Evolutionary conservation across 2,329 filamentous ascomycete species (phyloP).

Genomic region (Lojkania enalia): DNA sequence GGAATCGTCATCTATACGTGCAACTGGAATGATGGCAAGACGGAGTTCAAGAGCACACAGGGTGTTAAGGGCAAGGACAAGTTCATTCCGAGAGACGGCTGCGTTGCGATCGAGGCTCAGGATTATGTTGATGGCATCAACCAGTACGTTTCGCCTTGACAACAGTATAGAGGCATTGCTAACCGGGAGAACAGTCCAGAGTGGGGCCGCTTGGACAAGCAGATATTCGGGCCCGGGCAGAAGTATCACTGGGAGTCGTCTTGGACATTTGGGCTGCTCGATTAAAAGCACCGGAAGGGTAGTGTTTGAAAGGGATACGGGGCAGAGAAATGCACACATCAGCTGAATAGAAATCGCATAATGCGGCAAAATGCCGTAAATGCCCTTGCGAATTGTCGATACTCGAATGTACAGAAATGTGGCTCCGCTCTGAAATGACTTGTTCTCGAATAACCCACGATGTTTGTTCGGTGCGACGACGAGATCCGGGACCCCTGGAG

Average conservation of each 20-base stretch:
- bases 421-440: too few species aligned
- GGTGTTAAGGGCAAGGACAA: constrained; percentile 33
- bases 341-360: too few species aligned
- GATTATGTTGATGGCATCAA: constrained; percentile 42
- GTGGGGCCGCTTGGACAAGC: constrained; percentile 37
- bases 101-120: constrained; percentile 40
- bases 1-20: constrained; percentile 40
- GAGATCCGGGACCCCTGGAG: too few species aligned
- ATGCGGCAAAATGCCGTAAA: too few species aligned
- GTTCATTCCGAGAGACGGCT: constrained; percentile 38
- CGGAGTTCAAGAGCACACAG: constrained; percentile 40
- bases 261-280: constrained; percentile 36
- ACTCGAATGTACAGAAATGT: too few species aligned
- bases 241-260: constrained; percentile 40
- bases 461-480: too few species aligned
- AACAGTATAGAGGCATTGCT: constrained; percentile 15
- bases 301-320: too few species aligned
- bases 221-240: constrained; percentile 35
- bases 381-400: too few species aligned
- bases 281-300: too few species aligned
- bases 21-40: constrained; percentile 43
- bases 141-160: constrained; percentile 27
- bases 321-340: too few species aligned
- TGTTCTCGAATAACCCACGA: too few species aligned
- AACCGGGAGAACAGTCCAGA: constrained; percentile 33